Evolutionary conservation across 805 yeast genomes (phyloP).

Genomic region (Cyberlindnera lachancei): DNA sequence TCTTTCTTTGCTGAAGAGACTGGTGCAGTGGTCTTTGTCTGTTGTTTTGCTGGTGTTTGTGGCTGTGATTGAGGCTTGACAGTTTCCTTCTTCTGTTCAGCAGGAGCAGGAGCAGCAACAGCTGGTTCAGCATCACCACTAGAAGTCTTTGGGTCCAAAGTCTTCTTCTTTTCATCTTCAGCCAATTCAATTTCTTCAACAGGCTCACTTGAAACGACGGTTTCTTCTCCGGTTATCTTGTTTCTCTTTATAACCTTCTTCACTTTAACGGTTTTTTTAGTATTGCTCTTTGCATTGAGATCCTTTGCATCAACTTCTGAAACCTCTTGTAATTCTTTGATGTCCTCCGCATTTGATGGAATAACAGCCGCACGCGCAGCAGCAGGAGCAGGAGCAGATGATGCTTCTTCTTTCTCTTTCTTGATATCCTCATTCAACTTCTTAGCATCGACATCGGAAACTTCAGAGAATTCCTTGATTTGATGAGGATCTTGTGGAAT

Average conservation of each 20-base stretch:
- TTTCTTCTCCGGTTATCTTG: conserved; percentile 34
- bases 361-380: conserved; percentile 67
- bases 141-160: conserved; percentile 14
- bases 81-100: conserved; percentile 2
- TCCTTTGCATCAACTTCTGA: conserved; percentile 49
- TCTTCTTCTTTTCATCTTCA: conserved; percentile 7
- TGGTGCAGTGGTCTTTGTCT: conserved; percentile 5
- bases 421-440: conserved; percentile 32
- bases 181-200: conserved; percentile 17
- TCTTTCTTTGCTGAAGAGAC: conserved; percentile 12
- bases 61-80: neutral
- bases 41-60: neutral
- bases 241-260: conserved; percentile 32
- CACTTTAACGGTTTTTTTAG: conserved; percentile 26
- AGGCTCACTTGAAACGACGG: conserved; percentile 26
- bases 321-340: conserved; percentile 56
- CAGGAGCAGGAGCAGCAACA: conserved; percentile 3
- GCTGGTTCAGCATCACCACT: conserved; percentile 1
- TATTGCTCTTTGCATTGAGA: conserved; percentile 29
- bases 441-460: conserved; percentile 48
- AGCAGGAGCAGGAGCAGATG: conserved; percentile 29
- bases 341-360: conserved; percentile 54
- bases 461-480: conserved; percentile 58
- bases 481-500: conserved; percentile 56
- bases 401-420: conserved; percentile 34